Evolutionary conservation across 345 rosid genomes (phyloP).

Genomic region (Murraya koenigii): DNA sequence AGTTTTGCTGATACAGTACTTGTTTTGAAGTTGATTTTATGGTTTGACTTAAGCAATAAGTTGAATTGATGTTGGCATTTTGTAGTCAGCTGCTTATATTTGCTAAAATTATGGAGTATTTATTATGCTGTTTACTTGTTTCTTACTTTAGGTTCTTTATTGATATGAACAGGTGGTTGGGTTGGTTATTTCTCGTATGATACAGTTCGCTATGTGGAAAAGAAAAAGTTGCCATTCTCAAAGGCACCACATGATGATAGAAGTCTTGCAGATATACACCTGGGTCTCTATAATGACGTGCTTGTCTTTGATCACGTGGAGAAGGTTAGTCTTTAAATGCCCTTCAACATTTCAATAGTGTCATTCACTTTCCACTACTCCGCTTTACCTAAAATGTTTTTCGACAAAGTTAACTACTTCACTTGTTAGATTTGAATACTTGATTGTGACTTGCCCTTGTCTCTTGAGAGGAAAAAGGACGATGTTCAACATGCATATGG

Average conservation of each 20-base stretch:
- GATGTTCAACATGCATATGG: background rate
- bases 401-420: background rate
- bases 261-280: conserved; percentile 84
- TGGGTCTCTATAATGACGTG: conserved; percentile 75
- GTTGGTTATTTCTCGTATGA: conserved; percentile 92
- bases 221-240: conserved; percentile 67
- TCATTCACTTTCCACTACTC: background rate
- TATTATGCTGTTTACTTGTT: background rate
- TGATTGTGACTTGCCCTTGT: background rate
- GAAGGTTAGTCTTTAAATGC: conserved; percentile 45
- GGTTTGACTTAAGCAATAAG: background rate
- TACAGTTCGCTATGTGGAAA: conserved; percentile 81
- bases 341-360: background rate
- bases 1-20: conserved; percentile 4
- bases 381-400: background rate
- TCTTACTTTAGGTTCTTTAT: background rate
- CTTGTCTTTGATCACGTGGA: conserved; percentile 87
- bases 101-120: background rate
- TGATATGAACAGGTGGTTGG: conserved; percentile 76
- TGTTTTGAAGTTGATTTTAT: background rate
- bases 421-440: background rate
- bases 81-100: background rate
- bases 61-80: background rate
- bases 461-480: background rate
- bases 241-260: conserved; percentile 78